These are phyloP conservation scores for Cyberlindnera nakhonratchasimensis DNA, from an alignment of 805 yeast species.

Conservation along the genomic window DNA sequence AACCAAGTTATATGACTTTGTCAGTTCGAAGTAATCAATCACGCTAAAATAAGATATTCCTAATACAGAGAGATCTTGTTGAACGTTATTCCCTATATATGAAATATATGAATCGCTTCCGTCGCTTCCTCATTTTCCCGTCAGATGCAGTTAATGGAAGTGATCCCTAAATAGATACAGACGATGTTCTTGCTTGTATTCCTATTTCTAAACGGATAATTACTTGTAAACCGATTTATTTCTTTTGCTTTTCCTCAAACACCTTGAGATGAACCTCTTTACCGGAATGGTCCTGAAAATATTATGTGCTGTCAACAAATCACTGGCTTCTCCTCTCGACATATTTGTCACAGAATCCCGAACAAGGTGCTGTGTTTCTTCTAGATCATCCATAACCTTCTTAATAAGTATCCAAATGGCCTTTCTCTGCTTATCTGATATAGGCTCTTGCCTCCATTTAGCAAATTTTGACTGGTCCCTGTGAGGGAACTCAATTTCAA, in stretches of 20 bases:
- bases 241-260: background rate
- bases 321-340: conserved; percentile 16
- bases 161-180: too few relatives aligned
- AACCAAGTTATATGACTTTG: too few relatives aligned
- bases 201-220: too few relatives aligned
- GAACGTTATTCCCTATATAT: too few relatives aligned
- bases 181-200: too few relatives aligned
- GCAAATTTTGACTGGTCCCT: conserved; percentile 28
- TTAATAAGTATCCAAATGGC: conserved; percentile 8
- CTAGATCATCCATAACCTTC: conserved; percentile 4
- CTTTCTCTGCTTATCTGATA: conserved; percentile 29
- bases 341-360: background rate
- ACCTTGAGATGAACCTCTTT: conserved; percentile 4
- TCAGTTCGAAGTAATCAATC: too few relatives aligned
- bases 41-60: too few relatives aligned
- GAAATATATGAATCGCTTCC: too few relatives aligned
- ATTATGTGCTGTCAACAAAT: conserved; percentile 11
- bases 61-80: too few relatives aligned
- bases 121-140: too few relatives aligned
- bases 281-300: conserved; percentile 14
- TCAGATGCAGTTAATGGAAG: too few relatives aligned
- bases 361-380: background rate
- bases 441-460: conserved; percentile 31
- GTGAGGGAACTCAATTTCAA: conserved; percentile 2
- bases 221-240: too few relatives aligned